Evolutionary conservation across 2,329 filamentous ascomycete genomes (phyloP).

Genomic region (Podosphaera aphanis): DNA sequence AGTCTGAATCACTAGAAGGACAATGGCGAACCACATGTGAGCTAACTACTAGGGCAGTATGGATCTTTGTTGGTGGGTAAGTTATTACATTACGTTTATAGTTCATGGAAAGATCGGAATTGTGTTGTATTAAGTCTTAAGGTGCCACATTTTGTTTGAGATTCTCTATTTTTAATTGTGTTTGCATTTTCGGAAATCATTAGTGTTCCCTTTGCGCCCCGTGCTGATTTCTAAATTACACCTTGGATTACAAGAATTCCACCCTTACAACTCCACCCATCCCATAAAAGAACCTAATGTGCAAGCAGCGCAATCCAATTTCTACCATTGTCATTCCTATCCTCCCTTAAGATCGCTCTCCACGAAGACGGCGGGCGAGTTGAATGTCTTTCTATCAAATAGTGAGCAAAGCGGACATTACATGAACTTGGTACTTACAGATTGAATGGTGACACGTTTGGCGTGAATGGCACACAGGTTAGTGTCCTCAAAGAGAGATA

Average conservation of each 20-base stretch:
- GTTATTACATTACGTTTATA: too few species aligned
- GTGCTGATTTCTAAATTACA: not conserved
- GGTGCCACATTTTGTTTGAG: not conserved
- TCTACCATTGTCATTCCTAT: too few species aligned
- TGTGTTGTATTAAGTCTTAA: too few species aligned
- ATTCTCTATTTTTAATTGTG: not conserved
- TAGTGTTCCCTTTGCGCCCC: not conserved
- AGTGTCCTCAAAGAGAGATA: slow-evolving; percentile 61
- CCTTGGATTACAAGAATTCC: not conserved
- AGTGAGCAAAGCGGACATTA: not conserved
- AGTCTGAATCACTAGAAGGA: too few species aligned
- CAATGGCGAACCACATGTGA: too few species aligned
- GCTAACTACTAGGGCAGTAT: too few species aligned
- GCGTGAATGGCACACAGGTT: slow-evolving; percentile 72
- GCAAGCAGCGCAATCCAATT: too few species aligned
- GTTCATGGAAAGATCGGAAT: too few species aligned
- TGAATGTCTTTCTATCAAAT: not conserved
- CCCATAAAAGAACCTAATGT: not conserved
- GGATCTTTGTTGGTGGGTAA: too few species aligned
- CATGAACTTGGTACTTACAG: slow-evolving; percentile 21
- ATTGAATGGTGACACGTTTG: slow-evolving; percentile 93
- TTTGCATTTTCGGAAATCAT: not conserved
- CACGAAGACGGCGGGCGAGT: slow-evolving; percentile 2
- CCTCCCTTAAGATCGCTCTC: slow-evolving; percentile 1
- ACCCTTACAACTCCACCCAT: not conserved